Evolutionary conservation across 179 eudicot species (phyloP).

Genomic region (Drosera spatulata): DNA sequence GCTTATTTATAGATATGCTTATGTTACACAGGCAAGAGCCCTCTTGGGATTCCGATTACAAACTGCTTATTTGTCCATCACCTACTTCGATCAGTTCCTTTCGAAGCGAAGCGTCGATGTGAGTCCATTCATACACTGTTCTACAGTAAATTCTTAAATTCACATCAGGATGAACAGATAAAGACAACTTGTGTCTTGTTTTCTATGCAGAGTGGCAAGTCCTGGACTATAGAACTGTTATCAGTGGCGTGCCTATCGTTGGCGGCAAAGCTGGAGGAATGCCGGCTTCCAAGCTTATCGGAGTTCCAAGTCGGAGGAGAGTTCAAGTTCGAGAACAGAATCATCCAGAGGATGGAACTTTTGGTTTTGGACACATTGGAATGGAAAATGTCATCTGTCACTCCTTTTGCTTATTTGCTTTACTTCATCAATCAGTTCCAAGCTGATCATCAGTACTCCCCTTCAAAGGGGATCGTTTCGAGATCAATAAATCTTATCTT

Average conservation of each 20-base stretch:
- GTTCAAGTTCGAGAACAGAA: slow-evolving; percentile 21
- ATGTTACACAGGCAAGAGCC: slow-evolving; percentile 23
- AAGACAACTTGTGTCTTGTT: background rate
- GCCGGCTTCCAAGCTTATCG: slow-evolving; percentile 14
- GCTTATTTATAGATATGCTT: background rate
- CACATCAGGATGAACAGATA: background rate
- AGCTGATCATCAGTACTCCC: slow-evolving; percentile 2
- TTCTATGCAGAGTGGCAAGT: slow-evolving; percentile 23
- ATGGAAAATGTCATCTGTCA: slow-evolving; percentile 41
- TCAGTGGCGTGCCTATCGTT: slow-evolving; percentile 46
- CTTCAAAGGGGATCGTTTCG: slow-evolving; percentile 9
- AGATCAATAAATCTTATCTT: slow-evolving; percentile 16
- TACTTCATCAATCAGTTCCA: slow-evolving; percentile 21
- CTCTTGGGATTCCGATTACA: slow-evolving; percentile 25
- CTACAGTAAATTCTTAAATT: background rate
- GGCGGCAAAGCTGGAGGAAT: slow-evolving; percentile 59
- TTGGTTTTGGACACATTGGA: slow-evolving; percentile 36
- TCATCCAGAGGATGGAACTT: slow-evolving; percentile 54
- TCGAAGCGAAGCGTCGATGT: slow-evolving; percentile 31
- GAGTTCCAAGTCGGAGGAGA: slow-evolving; percentile 21
- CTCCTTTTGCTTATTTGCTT: slow-evolving; percentile 34
- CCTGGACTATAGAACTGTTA: slow-evolving; percentile 35
- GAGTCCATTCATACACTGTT: slow-evolving; percentile 10
- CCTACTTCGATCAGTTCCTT: slow-evolving; percentile 49
- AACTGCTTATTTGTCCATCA: slow-evolving; percentile 41